Evolutionary conservation across 495 filamentous ascomycete species (phyloP).

Genomic region (Penicillium nucicola): DNA sequence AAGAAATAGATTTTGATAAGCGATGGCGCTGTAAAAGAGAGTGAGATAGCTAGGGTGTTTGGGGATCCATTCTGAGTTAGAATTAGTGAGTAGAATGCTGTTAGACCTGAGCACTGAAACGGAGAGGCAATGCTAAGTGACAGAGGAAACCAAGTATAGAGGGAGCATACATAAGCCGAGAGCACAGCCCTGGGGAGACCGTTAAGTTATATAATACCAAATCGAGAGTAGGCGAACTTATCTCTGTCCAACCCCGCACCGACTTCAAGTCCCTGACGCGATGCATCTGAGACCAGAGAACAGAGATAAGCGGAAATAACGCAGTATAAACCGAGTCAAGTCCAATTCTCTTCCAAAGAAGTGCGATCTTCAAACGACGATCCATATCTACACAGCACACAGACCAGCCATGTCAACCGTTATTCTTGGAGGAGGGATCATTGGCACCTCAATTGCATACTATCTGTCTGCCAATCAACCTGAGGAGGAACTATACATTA

Average conservation of each 20-base stretch:
- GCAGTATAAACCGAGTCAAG: neutral
- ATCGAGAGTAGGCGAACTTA: neutral
- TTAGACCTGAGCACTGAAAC: no score
- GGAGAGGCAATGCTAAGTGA: no score
- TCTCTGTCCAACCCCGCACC: neutral
- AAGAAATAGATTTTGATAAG: no score
- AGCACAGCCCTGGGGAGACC: no score
- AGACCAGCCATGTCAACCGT: constrained; percentile 50
- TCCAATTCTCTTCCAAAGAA: neutral
- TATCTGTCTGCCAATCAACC: constrained; percentile 54
- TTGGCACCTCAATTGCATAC: constrained; percentile 74
- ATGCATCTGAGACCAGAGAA: neutral
- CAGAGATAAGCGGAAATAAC: neutral
- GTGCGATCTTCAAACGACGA: neutral
- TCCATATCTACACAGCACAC: neutral
- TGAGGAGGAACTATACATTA: constrained; percentile 59
- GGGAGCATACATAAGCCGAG: no score
- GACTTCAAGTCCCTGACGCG: neutral
- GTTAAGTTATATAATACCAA: no score
- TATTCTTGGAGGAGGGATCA: constrained; percentile 77
- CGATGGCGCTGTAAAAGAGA: no score
- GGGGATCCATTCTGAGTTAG: no score
- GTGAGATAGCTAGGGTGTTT: no score
- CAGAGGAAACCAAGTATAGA: no score
- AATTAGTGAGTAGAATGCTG: no score